These are phyloP conservation scores for Dactylellina sp. DNA, from an alignment of 2,329 filamentous ascomycete genomes.

Conservation along the genomic window DNA sequence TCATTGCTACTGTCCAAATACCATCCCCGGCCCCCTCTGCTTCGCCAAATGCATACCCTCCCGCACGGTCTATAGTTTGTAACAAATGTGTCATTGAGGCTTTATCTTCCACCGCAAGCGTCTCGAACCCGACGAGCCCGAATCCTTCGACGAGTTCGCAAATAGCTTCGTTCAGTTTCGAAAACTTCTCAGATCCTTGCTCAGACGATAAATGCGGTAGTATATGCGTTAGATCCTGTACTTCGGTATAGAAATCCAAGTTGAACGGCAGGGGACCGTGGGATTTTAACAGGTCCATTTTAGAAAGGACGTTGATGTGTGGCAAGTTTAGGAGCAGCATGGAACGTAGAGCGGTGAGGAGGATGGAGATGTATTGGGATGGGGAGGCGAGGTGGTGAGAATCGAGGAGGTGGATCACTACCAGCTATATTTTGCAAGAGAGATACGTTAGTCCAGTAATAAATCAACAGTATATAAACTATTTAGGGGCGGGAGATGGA, in stretches of 20 bases:
- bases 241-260: conserved; percentile 96
- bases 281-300: conserved; percentile 91
- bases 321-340: conserved; percentile 99
- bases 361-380: conserved; percentile 92
- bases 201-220: conserved; percentile 82
- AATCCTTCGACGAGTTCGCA: conserved; percentile 89
- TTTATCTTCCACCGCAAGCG: conserved; percentile 94
- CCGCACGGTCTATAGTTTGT: conserved; percentile 87
- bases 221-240: conserved; percentile 89
- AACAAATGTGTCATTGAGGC: conserved; percentile 94
- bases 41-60: conserved; percentile 90
- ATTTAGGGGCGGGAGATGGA: conserved; percentile 57
- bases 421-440: conserved; percentile 74
- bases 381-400: conserved; percentile 93
- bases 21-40: conserved; percentile 94
- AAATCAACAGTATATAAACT: too few species aligned
- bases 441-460: neutral
- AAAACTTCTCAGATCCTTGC: conserved; percentile 79
- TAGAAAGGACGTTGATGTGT: conserved; percentile 94
- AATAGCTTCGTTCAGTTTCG: conserved; percentile 85
- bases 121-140: conserved; percentile 89
- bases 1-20: conserved; percentile 96
- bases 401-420: conserved; percentile 92
- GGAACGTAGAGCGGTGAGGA: conserved; percentile 89
- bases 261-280: conserved; percentile 86